Conservation (phyloP, 2,329 filamentous ascomycete genomes). For the Graphilbum fragrans region DNA sequence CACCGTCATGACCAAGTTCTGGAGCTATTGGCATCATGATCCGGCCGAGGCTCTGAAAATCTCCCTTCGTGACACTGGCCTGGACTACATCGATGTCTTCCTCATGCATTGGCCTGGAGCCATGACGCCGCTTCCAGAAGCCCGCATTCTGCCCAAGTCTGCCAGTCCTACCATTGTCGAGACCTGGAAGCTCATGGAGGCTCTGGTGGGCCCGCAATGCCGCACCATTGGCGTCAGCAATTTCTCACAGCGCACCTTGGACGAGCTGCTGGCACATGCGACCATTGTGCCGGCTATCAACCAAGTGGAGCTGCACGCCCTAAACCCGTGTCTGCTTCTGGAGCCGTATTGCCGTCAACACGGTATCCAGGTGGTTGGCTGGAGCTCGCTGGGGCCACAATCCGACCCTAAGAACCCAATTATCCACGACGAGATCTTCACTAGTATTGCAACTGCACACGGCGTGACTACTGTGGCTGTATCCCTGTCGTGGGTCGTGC, state of each 20-base stretch:
- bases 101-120: constrained; percentile 44
- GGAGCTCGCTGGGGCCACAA: background rate
- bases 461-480: background rate
- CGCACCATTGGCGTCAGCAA: background rate
- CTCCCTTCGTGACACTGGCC: constrained; percentile 34
- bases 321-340: background rate
- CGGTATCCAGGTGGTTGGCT: background rate
- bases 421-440: background rate
- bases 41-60: constrained; percentile 49
- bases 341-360: background rate
- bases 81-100: constrained; percentile 58
- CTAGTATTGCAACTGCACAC: background rate
- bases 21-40: constrained; percentile 47
- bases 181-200: background rate
- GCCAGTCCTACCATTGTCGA: background rate
- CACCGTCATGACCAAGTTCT: constrained; percentile 47
- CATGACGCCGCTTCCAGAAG: background rate
- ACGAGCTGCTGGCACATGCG: background rate
- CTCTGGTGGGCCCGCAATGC: background rate
- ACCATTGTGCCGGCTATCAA: background rate
- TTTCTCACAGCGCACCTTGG: background rate
- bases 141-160: background rate
- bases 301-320: background rate
- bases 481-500: background rate
- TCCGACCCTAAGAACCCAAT: background rate